Conservation (phyloP, 2,329 filamentous ascomycete species). For the Fonsecaea monophora region DNA sequence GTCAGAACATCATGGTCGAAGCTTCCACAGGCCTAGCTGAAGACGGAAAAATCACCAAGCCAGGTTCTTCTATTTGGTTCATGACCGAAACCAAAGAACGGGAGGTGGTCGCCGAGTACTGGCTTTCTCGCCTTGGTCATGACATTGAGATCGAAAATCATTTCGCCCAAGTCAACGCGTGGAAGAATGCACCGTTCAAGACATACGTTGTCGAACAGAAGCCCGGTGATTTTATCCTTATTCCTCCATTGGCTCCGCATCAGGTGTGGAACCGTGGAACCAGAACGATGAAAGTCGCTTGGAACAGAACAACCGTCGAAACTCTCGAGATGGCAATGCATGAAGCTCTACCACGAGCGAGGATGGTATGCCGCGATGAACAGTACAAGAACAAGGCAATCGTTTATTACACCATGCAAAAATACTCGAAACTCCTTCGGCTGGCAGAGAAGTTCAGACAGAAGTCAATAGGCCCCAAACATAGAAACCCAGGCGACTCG, state of each 20-base stretch:
- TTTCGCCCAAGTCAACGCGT: conserved; percentile 93
- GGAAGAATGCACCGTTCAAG: conserved; percentile 92
- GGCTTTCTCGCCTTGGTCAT: conserved; percentile 88
- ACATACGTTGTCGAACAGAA: conserved; percentile 92
- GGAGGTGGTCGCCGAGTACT: conserved; percentile 89
- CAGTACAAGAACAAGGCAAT: conserved; percentile 99
- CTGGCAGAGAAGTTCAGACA: conserved; percentile 64
- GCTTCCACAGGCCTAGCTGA: conserved; percentile 71
- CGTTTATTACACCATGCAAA: conserved; percentile 82
- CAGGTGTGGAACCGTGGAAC: conserved; percentile 99
- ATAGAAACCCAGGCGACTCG: conserved; percentile 48
- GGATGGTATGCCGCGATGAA: conserved; percentile 93
- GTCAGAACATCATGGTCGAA: conserved; percentile 98
- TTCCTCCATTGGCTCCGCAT: conserved; percentile 90
- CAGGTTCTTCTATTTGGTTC: conserved; percentile 95
- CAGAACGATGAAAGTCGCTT: conserved; percentile 94
- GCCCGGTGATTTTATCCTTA: conserved; percentile 88
- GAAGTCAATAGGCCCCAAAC: conserved; percentile 45
- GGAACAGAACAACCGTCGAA: conserved; percentile 94
- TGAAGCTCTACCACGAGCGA: conserved; percentile 86
- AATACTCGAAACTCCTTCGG: conserved; percentile 70
- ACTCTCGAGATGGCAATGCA: conserved; percentile 84
- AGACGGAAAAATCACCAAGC: conserved; percentile 72
- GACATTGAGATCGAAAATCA: conserved; percentile 97
- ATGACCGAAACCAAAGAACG: conserved; percentile 97